Base-by-base conservation (phyloP, 768 basidiomycete genomes). In the Mrakia frigida region DNA sequence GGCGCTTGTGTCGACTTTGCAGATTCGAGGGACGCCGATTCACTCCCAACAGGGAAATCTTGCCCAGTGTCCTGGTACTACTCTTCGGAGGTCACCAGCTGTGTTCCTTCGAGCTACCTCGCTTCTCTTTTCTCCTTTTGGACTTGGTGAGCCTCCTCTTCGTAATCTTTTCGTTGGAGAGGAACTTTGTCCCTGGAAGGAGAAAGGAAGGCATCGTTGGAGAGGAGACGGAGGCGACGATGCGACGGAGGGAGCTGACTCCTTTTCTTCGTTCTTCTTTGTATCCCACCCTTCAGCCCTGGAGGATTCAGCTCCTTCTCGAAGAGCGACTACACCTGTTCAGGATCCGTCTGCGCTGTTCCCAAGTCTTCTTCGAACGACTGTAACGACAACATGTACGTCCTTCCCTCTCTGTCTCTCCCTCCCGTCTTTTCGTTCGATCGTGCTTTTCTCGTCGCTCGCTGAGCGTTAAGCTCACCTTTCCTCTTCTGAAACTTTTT, bases 31-130 rank as follows among this genome's bases (percentile, higher is more conserved):
- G 33, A 11, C 33, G 35, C 6, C 25, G 23, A 33, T n/a, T n/a
- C n/a, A 6, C 71, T 39, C 25, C 71, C 71, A 7, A 28, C 71
- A 21, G 71, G 56, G 33, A 59, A n/a, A 33, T 35, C 33, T 0
- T 72, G 71, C 71, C 71, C 71, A 11, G 71, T 21, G 33, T 56
- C n/a, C 71, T 52, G 50, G 50, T 59, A 56, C 52, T 72, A 59
- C 53, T 59, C 52, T 23, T 60, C 56, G 23, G 56, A 56, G 56
- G 13, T 56, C 56, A 7, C 25, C 6, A 18, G 13, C 3, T 56
- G 56, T 28, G 56, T 56, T 1, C 56, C 56, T 56, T n/a, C 56
- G n/a, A 56, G n/a, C 56, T 56, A 56, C 56, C 56, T 56, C 56
- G 56, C 56, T 14, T 56, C 56, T 14, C 56, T 56, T 4, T 56